Base-by-base conservation (phyloP, 2,329 filamentous ascomycete species). In the Fusarium xylarioides region DNA sequence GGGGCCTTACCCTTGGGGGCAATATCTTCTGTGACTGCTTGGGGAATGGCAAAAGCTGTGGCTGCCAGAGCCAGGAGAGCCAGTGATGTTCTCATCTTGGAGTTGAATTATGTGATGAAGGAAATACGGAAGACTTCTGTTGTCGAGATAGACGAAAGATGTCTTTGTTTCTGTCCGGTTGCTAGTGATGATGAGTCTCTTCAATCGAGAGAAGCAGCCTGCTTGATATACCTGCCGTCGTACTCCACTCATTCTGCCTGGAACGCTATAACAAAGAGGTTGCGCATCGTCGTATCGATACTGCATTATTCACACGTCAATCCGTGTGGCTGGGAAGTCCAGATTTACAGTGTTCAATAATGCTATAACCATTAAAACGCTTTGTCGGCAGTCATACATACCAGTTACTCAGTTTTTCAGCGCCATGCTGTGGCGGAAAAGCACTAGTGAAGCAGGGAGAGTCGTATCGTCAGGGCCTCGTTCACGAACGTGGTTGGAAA, bases 1-100 rank as follows among this genome's bases (percentile, higher is more conserved):
- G 90, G 89, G 3, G 87, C 80, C 6, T 83, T 71, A 21, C 79
- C 81, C 2, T 82, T 78, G 16, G 91, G 90, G 11, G 86, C 80
- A 59, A 91, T 83, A 69, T 82, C 74, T 21, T 81, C 81, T 44
- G 84, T 85, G 50, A 86, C 84, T n/a, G 74, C 73, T 74, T 85
- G 81, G 30, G 83, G 82, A 38, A 82, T 77, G 32, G 84, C 85
- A 26, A 81, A 80, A 66, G 82, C 81, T 62, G 82, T 82, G 76
- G 85, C 81, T 66, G 84, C 83, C 57, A 89, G 76, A 18, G 74
- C 76, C 59, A 78, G 28, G 18, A 78, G 40, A 57, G 75, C 57
- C 16, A 78, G n/a, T 37, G 76, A 71, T 21, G 55, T 52, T 58
- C 63, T 69, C 76, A 78, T 78, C 5, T 34, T 71, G n/a, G n/a